Conservation (phyloP, 139 green algal species). For the Pleodorina starrii region DNA sequence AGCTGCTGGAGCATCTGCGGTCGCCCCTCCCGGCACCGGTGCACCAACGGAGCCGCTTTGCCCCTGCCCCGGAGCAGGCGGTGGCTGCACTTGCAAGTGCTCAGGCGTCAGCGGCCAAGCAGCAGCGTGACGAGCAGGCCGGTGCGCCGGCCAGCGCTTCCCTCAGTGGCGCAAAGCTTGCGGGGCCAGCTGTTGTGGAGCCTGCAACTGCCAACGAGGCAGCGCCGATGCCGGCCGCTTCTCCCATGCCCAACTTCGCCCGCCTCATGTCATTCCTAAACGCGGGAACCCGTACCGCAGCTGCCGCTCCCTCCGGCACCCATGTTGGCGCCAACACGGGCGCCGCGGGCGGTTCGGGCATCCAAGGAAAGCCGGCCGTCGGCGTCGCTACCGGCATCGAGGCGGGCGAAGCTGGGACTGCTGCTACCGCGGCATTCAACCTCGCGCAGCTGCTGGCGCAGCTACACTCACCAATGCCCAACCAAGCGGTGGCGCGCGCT, state of each 20-base stretch:
- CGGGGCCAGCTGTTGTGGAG: no score
- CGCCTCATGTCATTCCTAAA: neutral
- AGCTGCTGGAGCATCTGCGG: neutral
- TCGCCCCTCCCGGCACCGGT: neutral
- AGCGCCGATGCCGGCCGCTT: no score
- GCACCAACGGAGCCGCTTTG: neutral
- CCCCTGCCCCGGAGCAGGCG: no score
- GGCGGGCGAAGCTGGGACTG: neutral
- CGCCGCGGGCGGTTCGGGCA: neutral
- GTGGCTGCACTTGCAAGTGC: no score
- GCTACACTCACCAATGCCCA: conserved; percentile 14
- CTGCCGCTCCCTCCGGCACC: no score
- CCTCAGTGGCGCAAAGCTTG: no score
- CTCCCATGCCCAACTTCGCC: neutral
- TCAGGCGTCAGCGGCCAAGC: no score
- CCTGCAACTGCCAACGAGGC: no score
- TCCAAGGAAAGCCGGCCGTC: neutral
- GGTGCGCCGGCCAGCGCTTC: no score
- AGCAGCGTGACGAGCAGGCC: no score
- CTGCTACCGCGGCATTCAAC: neutral
- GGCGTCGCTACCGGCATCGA: neutral
- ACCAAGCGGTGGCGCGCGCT: neutral
- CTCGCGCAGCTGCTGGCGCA: conserved; percentile 12
- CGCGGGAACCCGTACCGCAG: neutral
- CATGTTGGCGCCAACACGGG: no score